Base-by-base conservation (phyloP, 495 filamentous ascomycete species). In the Talaromyces borbonicus region DNA sequence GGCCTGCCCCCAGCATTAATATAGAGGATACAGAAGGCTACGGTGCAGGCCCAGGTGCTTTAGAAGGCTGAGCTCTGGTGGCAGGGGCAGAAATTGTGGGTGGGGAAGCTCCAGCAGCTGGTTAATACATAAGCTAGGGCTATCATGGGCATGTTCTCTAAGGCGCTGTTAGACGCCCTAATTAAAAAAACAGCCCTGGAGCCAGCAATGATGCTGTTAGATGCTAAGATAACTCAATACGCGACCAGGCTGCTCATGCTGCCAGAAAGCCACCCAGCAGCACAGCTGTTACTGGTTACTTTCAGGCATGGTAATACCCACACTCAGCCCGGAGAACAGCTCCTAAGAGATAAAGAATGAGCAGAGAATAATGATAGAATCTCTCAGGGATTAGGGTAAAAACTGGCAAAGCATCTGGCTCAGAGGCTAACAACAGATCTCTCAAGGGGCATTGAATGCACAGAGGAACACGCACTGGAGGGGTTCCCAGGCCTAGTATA, bases 251-350 rank as follows among this genome's bases (percentile, higher is more conserved):
- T 46, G 2, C 29, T 46, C 11, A 20, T 16, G n/a, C 26, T 46
- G n/a, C 29, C 43, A 1, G 7, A 16, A n/a, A n/a, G n/a, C n/a
- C n/a, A n/a, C n/a, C n/a, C n/a, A n/a, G n/a, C n/a, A n/a, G n/a
- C n/a, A n/a, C n/a, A n/a, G n/a, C n/a, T n/a, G n/a, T n/a, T n/a
- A n/a, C n/a, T n/a, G n/a, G n/a, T n/a, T n/a, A n/a, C 27, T 9
- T 20, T 46, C 12, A 1, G 43, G 6, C 12, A 46, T 26, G 43
- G 43, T 8, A 20, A 46, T 19, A 5, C 18, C 5, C 43, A 32
- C 11, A 31, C 43, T 1, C 29, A 46, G 18, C 43, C 43, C 15
- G 43, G 29, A 35, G 43, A 46, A n/a, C 43, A 46, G 29, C 43
- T 31, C 2, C 15, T 24, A 11, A 20, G 19, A 11, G 43, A 46